Percentiles rank a stretch among this genome's conserved stretches.
Evolutionary conservation across 148 eudicot genomes (phyloP).

Genomic region (Dysphania ambrosioides): DNA sequence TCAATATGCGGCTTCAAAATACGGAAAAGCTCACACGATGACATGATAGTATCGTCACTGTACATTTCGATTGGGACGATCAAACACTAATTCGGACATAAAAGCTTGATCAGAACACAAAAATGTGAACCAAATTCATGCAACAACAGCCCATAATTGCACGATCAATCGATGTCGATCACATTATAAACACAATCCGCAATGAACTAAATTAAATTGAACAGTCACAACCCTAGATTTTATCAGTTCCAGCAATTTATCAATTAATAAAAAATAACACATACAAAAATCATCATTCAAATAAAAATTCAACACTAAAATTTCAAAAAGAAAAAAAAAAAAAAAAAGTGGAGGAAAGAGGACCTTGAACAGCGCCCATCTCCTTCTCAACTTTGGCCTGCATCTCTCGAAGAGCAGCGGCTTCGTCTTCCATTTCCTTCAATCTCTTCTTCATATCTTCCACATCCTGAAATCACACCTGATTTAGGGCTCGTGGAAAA

Average conservation of each 20-base stretch:
- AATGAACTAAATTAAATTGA: too few relatives aligned
- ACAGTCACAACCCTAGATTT: conserved; percentile 20
- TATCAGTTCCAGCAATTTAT: not conserved
- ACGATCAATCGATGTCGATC: not conserved
- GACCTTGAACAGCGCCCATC: conserved; percentile 63
- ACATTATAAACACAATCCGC: not conserved
- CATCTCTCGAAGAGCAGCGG: conserved; percentile 62
- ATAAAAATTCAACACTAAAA: too few relatives aligned
- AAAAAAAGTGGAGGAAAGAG: too few relatives aligned
- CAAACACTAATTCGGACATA: too few relatives aligned
- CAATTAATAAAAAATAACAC: not conserved
- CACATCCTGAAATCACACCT: conserved; percentile 36
- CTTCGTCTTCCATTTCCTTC: conserved; percentile 71
- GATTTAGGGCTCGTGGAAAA: conserved; percentile 20
- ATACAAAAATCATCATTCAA: not conserved
- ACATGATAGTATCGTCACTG: too few relatives aligned
- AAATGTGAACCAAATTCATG: not conserved
- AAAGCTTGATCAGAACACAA: not conserved
- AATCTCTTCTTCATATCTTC: conserved; percentile 58
- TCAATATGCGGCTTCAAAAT: not conserved
- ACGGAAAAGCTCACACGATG: not conserved
- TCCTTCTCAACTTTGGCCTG: conserved; percentile 71
- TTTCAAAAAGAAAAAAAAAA: not conserved
- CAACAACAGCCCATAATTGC: not conserved
- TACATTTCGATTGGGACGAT: too few relatives aligned